Conservation (phyloP, 306 rosid species). For the Dicorynia guianensis region DNA sequence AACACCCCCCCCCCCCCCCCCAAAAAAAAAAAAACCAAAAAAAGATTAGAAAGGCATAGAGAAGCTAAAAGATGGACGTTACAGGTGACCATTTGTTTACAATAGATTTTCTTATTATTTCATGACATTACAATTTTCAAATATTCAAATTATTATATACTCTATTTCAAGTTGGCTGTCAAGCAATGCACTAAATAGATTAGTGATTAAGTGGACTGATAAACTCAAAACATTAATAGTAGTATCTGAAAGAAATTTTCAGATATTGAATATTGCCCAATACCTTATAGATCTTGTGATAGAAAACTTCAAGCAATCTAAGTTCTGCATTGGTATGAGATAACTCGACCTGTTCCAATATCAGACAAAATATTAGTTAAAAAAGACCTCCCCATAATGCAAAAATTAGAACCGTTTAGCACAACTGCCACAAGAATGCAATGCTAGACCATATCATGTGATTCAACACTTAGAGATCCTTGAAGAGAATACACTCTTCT, state of each 20-base stretch:
- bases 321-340: constrained; percentile 71
- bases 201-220: background rate
- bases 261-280: background rate
- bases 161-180: background rate
- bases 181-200: background rate
- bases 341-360: constrained; percentile 63
- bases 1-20: too few species aligned
- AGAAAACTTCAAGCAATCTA: constrained; percentile 70
- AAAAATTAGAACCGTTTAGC: background rate
- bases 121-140: background rate
- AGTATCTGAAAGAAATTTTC: background rate
- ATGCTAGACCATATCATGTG: background rate
- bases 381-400: background rate
- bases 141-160: background rate
- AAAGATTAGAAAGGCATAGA: too few species aligned
- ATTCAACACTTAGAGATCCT: background rate
- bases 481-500: background rate
- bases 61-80: too few species aligned
- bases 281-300: constrained; percentile 80
- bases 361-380: background rate
- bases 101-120: constrained; percentile 11
- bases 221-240: background rate
- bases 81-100: too few species aligned
- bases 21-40: too few species aligned
- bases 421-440: background rate